Percentiles rank a stretch among this genome's conserved stretches.
Conservation (phyloP, 2,329 filamentous ascomycete genomes). For the Pestalotiopsis sp. region DNA sequence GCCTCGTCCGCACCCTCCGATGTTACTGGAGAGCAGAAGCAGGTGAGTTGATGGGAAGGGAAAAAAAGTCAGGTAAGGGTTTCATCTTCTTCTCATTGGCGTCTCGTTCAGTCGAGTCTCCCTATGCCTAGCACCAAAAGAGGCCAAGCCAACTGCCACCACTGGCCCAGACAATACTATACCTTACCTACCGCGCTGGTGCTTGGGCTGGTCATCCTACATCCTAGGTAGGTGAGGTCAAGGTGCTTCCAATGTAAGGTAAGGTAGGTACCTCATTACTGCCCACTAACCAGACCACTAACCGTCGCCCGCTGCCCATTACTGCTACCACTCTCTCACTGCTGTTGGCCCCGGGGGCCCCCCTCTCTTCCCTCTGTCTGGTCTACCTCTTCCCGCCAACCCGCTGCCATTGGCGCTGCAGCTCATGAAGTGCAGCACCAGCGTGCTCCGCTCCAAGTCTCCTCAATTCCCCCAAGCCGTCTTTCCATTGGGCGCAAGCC, state of each 20-base stretch:
- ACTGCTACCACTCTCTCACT: conserved; percentile 8
- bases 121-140: conserved; percentile 5
- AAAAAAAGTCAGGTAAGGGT: conserved; percentile 1
- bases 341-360: background rate
- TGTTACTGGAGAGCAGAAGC: background rate
- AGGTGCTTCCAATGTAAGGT: background rate
- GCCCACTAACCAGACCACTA: background rate
- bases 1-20: background rate
- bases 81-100: conserved; percentile 3
- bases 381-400: background rate
- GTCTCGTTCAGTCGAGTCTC: background rate
- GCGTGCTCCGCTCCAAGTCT: conserved; percentile 11
- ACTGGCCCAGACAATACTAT: background rate
- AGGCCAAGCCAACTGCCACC: background rate
- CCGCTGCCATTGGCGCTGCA: conserved; percentile 6
- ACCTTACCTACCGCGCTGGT: background rate
- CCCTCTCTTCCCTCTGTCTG: background rate
- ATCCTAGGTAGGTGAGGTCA: background rate
- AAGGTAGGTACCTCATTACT: background rate
- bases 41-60: background rate
- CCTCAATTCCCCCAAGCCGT: conserved; percentile 2
- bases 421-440: conserved; percentile 3
- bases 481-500: conserved; percentile 12
- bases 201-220: background rate
- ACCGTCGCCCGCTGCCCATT: background rate